A percentile compares a stretch with the other conserved stretches of the same genome.
Evolutionary conservation across 768 basidiomycete genomes (phyloP).

Genomic region (Strobilomyces confusus): DNA sequence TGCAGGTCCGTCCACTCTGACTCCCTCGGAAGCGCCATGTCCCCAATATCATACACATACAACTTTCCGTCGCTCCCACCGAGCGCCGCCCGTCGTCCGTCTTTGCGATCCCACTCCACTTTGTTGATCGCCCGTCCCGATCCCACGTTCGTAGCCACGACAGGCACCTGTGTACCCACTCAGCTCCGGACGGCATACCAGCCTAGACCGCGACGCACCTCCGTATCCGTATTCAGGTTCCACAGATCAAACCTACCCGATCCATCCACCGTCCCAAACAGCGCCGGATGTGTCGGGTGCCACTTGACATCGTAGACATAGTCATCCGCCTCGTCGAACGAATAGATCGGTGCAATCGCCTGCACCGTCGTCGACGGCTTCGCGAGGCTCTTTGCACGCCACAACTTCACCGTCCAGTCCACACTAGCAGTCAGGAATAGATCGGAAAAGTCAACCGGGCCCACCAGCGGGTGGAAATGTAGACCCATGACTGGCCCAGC

Average conservation of each 20-base stretch:
- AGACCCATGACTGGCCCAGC: slow-evolving; percentile 91
- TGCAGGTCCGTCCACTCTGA: slow-evolving; percentile 93
- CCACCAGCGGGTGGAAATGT: slow-evolving; percentile 89
- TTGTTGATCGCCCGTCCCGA: slow-evolving; percentile 89
- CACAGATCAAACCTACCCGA: slow-evolving; percentile 95
- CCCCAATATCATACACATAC: slow-evolving; percentile 94
- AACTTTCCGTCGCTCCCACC: slow-evolving; percentile 91
- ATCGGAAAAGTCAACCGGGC: slow-evolving; percentile 93
- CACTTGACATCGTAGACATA: slow-evolving; percentile 99
- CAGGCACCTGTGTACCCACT: slow-evolving; percentile 64
- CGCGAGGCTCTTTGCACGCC: slow-evolving; percentile 77
- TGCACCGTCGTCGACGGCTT: slow-evolving; percentile 61
- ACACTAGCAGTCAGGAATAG: slow-evolving; percentile 89
- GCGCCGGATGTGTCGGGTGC: slow-evolving; percentile 93
- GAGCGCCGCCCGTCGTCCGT: slow-evolving; percentile 84
- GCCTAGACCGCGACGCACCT: slow-evolving; percentile 54
- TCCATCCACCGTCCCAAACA: slow-evolving; percentile 93
- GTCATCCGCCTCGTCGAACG: slow-evolving; percentile 97
- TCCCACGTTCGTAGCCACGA: slow-evolving; percentile 80
- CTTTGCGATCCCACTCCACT: slow-evolving; percentile 90
- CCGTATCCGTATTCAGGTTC: slow-evolving; percentile 96
- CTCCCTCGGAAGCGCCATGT: slow-evolving; percentile 84
- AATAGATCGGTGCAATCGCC: slow-evolving; percentile 72
- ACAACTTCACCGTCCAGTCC: slow-evolving; percentile 98
- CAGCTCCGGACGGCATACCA: slow-evolving; percentile 1